A percentile compares a stretch with the other conserved stretches of the same genome.
These are phyloP conservation scores for Pythium grandisporangium DNA, from an alignment of 352 stramenopile genomes.

Conservation along the genomic window DNA sequence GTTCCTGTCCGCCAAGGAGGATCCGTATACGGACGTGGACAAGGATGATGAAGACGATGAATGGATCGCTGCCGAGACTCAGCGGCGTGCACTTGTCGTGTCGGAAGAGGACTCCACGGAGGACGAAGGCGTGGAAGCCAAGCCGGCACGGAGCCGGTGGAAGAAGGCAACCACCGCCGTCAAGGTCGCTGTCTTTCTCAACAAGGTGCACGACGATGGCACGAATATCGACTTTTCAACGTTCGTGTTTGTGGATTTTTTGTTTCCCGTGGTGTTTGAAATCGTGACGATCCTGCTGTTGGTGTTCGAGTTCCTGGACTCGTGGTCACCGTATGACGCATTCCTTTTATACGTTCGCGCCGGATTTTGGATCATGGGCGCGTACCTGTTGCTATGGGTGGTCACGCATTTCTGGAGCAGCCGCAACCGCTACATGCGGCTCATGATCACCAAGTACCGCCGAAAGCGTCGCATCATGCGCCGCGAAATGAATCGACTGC, in stretches of 20 bases:
- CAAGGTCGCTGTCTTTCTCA: constrained; percentile 46
- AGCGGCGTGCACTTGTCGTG: constrained; percentile 6
- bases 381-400: constrained; percentile 63
- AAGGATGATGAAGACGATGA: constrained; percentile 49
- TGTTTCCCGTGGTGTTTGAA: constrained; percentile 70
- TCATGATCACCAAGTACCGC: constrained; percentile 70
- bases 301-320: constrained; percentile 33
- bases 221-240: constrained; percentile 59
- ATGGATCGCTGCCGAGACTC: constrained; percentile 16
- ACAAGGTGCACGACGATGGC: constrained; percentile 43
- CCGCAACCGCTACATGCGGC: constrained; percentile 66
- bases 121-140: constrained; percentile 2
- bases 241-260: constrained; percentile 65
- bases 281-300: constrained; percentile 38
- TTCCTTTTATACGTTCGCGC: constrained; percentile 67
- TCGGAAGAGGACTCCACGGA: neutral
- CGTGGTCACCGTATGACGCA: constrained; percentile 45
- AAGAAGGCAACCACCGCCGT: constrained; percentile 41
- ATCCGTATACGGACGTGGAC: constrained; percentile 43
- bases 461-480: constrained; percentile 40
- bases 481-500: constrained; percentile 34
- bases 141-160: constrained; percentile 29
- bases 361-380: constrained; percentile 49
- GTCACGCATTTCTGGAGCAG: constrained; percentile 73
- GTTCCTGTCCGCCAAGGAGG: constrained; percentile 32